phyloP scores from a whole-genome alignment of 805 yeast genomes.

The Nematodospora valgi region DNA sequence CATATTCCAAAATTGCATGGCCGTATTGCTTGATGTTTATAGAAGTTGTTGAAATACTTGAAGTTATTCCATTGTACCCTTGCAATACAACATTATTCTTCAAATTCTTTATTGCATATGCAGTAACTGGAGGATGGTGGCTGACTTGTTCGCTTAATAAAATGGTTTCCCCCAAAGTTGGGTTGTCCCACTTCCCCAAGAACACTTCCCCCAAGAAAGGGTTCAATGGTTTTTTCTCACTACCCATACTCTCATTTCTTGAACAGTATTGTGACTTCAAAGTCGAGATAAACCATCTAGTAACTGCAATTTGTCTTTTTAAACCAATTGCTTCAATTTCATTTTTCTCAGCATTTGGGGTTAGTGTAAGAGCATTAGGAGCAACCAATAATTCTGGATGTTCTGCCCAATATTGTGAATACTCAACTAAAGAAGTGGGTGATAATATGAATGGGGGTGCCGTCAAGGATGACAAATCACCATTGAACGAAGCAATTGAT shows the following conservation, averaged over 20 bases:
- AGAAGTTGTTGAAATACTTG: constrained; percentile 75
- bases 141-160: constrained; percentile 89
- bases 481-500: constrained; percentile 88
- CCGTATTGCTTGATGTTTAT: constrained; percentile 89
- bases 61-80: constrained; percentile 88
- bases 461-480: constrained; percentile 88
- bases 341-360: constrained; percentile 32
- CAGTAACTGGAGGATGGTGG: constrained; percentile 98
- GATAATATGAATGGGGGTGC: constrained; percentile 97
- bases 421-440: constrained; percentile 84
- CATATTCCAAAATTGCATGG: constrained; percentile 72
- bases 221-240: constrained; percentile 94
- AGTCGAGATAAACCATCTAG: constrained; percentile 89
- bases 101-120: constrained; percentile 76
- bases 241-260: constrained; percentile 87
- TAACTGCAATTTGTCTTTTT: constrained; percentile 74
- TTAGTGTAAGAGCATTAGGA: constrained; percentile 50
- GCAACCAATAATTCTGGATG: constrained; percentile 80
- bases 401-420: constrained; percentile 95
- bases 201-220: constrained; percentile 95
- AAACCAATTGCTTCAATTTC: constrained; percentile 45
- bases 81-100: constrained; percentile 65
- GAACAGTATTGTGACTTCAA: constrained; percentile 91
- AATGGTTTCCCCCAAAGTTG: constrained; percentile 68
- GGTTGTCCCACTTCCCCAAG: constrained; percentile 78